These are phyloP conservation scores for Kwoniella dejecticola DNA, from an alignment of 768 basidiomycete species.

Conservation along the genomic window DNA sequence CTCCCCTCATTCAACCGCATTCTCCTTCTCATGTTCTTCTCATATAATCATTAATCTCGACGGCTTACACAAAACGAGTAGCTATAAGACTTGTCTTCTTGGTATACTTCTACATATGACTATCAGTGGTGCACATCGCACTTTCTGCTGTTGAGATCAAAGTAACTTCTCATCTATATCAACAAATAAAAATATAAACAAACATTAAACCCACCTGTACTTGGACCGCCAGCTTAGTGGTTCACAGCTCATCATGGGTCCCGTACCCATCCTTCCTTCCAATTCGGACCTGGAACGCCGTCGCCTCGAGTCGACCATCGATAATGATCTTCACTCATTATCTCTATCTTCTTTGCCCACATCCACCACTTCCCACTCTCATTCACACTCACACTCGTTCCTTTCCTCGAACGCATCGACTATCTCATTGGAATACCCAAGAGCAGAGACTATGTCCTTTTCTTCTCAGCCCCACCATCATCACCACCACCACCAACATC, in stretches of 20 bases:
- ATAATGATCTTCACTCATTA: constrained; percentile 41
- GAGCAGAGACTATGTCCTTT: constrained; percentile 23
- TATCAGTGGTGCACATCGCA: too few relatives aligned
- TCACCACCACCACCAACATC: too few relatives aligned
- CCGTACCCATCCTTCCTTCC: constrained; percentile 41
- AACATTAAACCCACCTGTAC: background rate
- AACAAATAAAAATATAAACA: too few relatives aligned
- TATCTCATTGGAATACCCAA: constrained; percentile 24
- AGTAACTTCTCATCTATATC: too few relatives aligned
- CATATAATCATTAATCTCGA: background rate
- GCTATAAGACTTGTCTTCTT: too few relatives aligned
- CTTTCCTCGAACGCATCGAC: constrained; percentile 19
- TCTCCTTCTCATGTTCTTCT: background rate
- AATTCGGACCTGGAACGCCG: constrained; percentile 43
- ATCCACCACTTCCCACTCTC: constrained; percentile 9
- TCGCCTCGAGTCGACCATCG: constrained; percentile 45
- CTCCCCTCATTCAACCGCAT: background rate
- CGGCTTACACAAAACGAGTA: too few relatives aligned
- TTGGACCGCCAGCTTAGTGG: background rate
- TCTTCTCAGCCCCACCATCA: constrained; percentile 1
- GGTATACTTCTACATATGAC: too few relatives aligned
- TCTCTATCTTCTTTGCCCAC: constrained; percentile 31
- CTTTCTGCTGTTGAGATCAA: too few relatives aligned
- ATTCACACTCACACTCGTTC: constrained; percentile 16
- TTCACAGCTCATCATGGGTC: constrained; percentile 21